phyloP scores from a whole-genome alignment of 2,329 filamentous ascomycete species.

The Aspergillus terreus region DNA sequence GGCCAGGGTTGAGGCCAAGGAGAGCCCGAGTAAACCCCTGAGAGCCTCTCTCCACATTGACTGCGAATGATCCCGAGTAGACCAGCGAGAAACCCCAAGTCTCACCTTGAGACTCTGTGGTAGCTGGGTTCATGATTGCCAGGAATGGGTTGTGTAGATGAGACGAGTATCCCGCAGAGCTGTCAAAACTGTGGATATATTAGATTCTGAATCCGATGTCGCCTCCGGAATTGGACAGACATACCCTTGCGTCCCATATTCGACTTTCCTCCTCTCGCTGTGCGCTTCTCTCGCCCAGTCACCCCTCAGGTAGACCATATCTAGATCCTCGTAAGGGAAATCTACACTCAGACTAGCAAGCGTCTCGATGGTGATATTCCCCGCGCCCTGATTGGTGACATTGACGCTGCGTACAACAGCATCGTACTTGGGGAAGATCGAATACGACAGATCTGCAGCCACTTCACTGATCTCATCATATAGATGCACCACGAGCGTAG shows the following conservation, averaged over 20 bases:
- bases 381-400: slow-evolving; percentile 56
- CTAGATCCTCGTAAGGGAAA: slow-evolving; percentile 56
- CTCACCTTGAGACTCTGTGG: slow-evolving; percentile 59
- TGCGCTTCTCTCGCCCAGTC: slow-evolving; percentile 62
- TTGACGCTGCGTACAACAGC: slow-evolving; percentile 60
- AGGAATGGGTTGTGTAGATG: slow-evolving; percentile 65
- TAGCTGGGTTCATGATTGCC: slow-evolving; percentile 52
- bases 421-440: slow-evolving; percentile 60
- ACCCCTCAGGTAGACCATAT: slow-evolving; percentile 60
- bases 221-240: slow-evolving; percentile 18
- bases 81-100: slow-evolving; percentile 64
- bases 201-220: not conserved
- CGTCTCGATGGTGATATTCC: slow-evolving; percentile 53
- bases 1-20: slow-evolving; percentile 58
- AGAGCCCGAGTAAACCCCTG: slow-evolving; percentile 59
- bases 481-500: slow-evolving; percentile 56
- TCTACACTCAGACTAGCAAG: slow-evolving; percentile 61
- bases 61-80: slow-evolving; percentile 61
- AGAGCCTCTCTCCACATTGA: slow-evolving; percentile 58
- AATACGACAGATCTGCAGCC: slow-evolving; percentile 59
- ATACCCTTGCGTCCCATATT: slow-evolving; percentile 55
- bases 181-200: slow-evolving; percentile 50
- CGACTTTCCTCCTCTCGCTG: slow-evolving; percentile 52
- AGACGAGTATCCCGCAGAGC: slow-evolving; percentile 59
- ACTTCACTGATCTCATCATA: slow-evolving; percentile 58